A percentile compares a stretch with the other conserved stretches of the same genome.
Evolutionary conservation across 305 asterid genomes (phyloP).

Genomic region (Salvia sclarea): DNA sequence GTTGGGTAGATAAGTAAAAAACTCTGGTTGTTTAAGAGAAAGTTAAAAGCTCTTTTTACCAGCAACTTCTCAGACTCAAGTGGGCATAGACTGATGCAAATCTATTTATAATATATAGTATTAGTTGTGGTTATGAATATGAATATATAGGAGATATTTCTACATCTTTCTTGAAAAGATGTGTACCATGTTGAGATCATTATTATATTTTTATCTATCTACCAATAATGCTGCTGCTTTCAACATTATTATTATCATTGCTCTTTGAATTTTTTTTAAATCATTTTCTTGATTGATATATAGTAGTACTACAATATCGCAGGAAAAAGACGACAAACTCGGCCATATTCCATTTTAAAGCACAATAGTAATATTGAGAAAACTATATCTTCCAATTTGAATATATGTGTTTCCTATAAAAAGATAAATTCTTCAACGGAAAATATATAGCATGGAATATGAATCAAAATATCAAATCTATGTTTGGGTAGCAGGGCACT

Average conservation of each 20-base stretch:
- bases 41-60: slow-evolving; percentile 26
- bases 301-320: too few relatives aligned
- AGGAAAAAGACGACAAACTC: too few relatives aligned
- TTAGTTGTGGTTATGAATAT: background rate
- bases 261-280: background rate
- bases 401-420: background rate
- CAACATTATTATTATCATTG: background rate
- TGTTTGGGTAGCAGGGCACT: slow-evolving; percentile 36
- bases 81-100: too few relatives aligned
- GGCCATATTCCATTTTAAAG: too few relatives aligned
- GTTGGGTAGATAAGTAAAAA: slow-evolving; percentile 5
- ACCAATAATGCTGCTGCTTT: background rate
- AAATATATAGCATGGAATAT: slow-evolving; percentile 5
- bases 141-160: background rate
- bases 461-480: slow-evolving; percentile 13
- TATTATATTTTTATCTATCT: background rate
- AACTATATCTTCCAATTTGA: background rate
- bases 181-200: background rate
- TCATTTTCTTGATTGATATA: background rate
- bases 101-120: background rate
- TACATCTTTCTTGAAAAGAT: background rate
- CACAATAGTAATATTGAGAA: background rate
- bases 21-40: slow-evolving; percentile 17
- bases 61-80: background rate
- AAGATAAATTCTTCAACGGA: background rate